phyloP scores from a whole-genome alignment of 495 filamentous ascomycete species.

The Xylaria grammica region DNA sequence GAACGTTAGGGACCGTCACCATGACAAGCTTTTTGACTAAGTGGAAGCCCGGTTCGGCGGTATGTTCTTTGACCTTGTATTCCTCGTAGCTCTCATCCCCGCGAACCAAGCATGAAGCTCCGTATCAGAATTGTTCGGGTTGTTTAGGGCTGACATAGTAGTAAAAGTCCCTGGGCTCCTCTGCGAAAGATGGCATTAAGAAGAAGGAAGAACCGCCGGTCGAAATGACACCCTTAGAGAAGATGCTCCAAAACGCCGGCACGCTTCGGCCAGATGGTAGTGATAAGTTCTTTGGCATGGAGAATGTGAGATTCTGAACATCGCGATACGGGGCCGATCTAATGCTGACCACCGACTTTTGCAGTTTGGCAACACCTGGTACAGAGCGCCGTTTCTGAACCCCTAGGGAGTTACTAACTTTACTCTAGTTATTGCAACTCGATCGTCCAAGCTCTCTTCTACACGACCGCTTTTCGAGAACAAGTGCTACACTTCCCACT shows the following conservation, averaged over 20 bases:
- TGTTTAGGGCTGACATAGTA: slow-evolving; percentile 26
- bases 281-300: slow-evolving; percentile 98
- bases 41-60: slow-evolving; percentile 45
- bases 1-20: slow-evolving; percentile 19
- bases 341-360: slow-evolving; percentile 32
- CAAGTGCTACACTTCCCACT: slow-evolving; percentile 90
- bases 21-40: slow-evolving; percentile 55
- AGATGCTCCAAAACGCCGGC: slow-evolving; percentile 78
- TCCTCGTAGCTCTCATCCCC: neutral
- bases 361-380: slow-evolving; percentile 98
- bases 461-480: slow-evolving; percentile 93
- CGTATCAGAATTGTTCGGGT: neutral
- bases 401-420: slow-evolving; percentile 32
- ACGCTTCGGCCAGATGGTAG: slow-evolving; percentile 84
- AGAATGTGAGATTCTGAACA: slow-evolving; percentile 73
- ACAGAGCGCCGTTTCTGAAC: slow-evolving; percentile 36
- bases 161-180: slow-evolving; percentile 42
- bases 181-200: slow-evolving; percentile 46
- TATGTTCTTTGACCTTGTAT: slow-evolving; percentile 24
- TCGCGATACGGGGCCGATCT: slow-evolving; percentile 13
- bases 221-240: slow-evolving; percentile 80
- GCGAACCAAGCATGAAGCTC: neutral
- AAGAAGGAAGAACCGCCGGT: slow-evolving; percentile 76
- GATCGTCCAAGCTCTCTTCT: slow-evolving; percentile 95
- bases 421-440: slow-evolving; percentile 88